Evolutionary conservation across 371 early-diverging fungal genomes (phyloP), one percentile per base, ranked within the genome.

Genomic region (Actinomucor elegans): DNA sequence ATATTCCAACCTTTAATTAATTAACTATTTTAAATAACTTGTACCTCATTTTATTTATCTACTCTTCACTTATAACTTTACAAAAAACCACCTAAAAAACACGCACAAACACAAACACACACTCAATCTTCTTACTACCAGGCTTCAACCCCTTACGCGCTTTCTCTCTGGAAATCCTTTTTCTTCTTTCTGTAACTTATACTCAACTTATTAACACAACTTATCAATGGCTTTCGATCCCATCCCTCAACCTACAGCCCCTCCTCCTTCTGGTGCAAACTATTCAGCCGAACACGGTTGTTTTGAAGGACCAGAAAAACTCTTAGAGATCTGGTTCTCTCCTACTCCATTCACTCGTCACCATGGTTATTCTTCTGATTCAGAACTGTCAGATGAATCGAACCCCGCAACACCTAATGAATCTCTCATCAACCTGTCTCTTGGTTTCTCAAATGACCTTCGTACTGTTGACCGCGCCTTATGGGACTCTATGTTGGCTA

Each of bases 291-390:
- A 72, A 51, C 57, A 67, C 48, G 84, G 83, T 37, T 75, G 73
- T 46, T 91, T 91, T 60, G 91, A 97, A 70, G 96, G 98, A 24
- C 94, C 97, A 50, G 98, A 96, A 65, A 97, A 96, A 75, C 81
- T 97, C 17, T 71, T 97, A 46, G 98, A 97, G 67, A 85, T 97
- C 50, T 96, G 94, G 96, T 96, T 96, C 70, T 71, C 81, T 10
- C 77, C 81, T 21, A 64, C 75, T 24, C 70, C 77, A 14, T 60
- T 44, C 27, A 33, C 11, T 21, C 48, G 35, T 24, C 36, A 26
- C 17, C 3, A 37, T 15, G 37, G 17, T 8, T 5, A 10, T 18
- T 15, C 44, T 28, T 34, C 5, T 27, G 24, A 41, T 18, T 50
- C 36, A 40, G 75, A 74, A 26, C 32, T 72, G 41, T 59, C 69